Base-by-base conservation (phyloP, 208 protist genomes). In the Acanthamoeba lenticulata region DNA sequence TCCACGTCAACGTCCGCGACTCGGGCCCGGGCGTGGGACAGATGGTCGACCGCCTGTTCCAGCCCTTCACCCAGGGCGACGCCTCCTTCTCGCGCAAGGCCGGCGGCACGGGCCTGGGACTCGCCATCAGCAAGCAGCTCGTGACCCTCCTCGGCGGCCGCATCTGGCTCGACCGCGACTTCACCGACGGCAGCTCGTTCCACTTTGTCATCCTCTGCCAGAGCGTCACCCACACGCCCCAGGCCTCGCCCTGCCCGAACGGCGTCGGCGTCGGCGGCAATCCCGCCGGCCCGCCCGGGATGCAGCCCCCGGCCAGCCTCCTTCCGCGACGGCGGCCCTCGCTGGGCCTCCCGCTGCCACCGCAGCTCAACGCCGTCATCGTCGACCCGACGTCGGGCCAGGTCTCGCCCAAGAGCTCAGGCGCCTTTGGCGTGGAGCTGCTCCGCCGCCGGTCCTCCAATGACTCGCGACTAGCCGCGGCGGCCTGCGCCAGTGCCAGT, bases 91-190 rank as follows among this genome's bases (percentile, higher is more conserved):
- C 94, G 13, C 65, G 95, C 15, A 19, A 91, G 42, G 93, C 94
- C 52, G 95, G 95, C 17, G 96, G 96, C 38, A 96, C 95, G 11
- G 96, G 96, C 38, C 94, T 97, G 17, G 96, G 96, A 0, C 92
- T 97, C 27, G 92, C 95, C 92, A 96, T 97, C 49, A 95, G 85
- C 65, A 96, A 95, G 47, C 47, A 97, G 49, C 55, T 97, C 19
- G 94, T 95, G 15, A 13, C 0, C 2, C 44, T 55, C 2, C 77
- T 86, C 29, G 77, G 77, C 17, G 77, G 77, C 49, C 38, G 60
- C 29, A 69, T 69, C 29, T 69, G 60, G 60, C 60, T 69, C 60
- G 60, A 69, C 9, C 5, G 15, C 45, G 45, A 52, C 45, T 52
- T 15, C 9, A 15, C 45, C 15, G 9, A 62, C 17, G 55, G 55